Conservation (phyloP, 768 basidiomycete genomes). For the Tricholoma hemisulphureum region DNA sequence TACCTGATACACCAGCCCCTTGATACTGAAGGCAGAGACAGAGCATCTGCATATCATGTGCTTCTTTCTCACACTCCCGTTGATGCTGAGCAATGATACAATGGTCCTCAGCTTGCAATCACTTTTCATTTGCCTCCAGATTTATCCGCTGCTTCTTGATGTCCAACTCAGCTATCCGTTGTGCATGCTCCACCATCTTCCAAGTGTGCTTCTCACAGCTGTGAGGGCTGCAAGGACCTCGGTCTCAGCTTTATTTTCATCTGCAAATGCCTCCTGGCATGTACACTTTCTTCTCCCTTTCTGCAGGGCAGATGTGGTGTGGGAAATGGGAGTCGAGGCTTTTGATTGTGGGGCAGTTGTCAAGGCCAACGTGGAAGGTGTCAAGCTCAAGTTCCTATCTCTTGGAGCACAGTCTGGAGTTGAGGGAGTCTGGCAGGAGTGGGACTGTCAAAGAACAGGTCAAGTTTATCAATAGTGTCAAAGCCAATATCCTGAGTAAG, state of each 20-base stretch:
- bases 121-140: not conserved
- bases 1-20: not conserved
- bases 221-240: not conserved
- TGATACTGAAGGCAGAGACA: not conserved
- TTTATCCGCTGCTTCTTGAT: not conserved
- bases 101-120: no score
- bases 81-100: no score
- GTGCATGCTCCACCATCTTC: not conserved
- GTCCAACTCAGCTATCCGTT: not conserved
- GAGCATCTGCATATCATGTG: not conserved
- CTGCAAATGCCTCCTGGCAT: not conserved
- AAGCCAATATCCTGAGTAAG: not conserved
- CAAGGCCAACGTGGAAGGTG: not conserved
- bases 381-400: not conserved
- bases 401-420: not conserved
- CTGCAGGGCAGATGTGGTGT: not conserved
- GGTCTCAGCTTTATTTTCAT: not conserved
- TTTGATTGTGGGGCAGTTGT: not conserved
- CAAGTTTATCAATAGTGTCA: not conserved
- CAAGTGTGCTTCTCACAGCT: not conserved
- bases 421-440: not conserved
- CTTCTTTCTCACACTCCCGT: not conserved
- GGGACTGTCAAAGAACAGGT: not conserved
- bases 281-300: not conserved
- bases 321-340: not conserved